A percentile compares a stretch with the other conserved stretches of the same genome.
These are phyloP conservation scores for Podila horticola DNA, from an alignment of 192 early-diverging fungal species.

Conservation along the genomic window DNA sequence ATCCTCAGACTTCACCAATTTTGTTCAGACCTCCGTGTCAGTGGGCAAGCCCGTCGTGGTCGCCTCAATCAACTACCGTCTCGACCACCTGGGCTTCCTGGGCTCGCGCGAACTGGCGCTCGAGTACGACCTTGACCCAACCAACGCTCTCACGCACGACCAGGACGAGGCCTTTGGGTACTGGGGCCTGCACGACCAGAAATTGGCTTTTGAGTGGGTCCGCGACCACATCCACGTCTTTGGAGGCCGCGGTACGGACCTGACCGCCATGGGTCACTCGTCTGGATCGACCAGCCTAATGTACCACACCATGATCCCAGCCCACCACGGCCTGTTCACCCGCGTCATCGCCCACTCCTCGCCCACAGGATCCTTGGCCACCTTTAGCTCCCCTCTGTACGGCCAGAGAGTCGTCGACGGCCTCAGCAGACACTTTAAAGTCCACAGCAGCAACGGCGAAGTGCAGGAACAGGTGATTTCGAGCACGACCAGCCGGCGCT, in stretches of 20 bases:
- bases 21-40: conserved; percentile 15
- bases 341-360: conserved; percentile 20
- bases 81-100: conserved; percentile 42
- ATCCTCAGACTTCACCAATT: conserved; percentile 8
- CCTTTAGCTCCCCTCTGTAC: conserved; percentile 1
- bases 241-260: conserved; percentile 9
- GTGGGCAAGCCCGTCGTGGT: conserved; percentile 23
- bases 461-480: no score
- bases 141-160: background rate
- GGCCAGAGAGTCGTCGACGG: conserved; percentile 18
- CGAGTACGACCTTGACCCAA: no score
- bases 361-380: conserved; percentile 9
- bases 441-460: no score
- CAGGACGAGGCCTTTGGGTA: conserved; percentile 32
- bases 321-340: conserved; percentile 28
- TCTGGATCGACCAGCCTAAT: conserved; percentile 14
- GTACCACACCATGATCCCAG: conserved; percentile 12
- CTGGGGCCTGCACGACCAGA: conserved; percentile 62
- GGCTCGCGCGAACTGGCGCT: conserved; percentile 14
- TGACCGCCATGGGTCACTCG: conserved; percentile 25
- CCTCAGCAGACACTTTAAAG: conserved; percentile 8
- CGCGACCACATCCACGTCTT: conserved; percentile 36
- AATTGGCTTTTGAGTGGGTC: conserved; percentile 60
- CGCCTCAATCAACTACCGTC: conserved; percentile 32
- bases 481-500: no score